These are phyloP conservation scores for Canavalia ensiformis DNA, from an alignment of 306 rosid genomes.

Conservation along the genomic window DNA sequence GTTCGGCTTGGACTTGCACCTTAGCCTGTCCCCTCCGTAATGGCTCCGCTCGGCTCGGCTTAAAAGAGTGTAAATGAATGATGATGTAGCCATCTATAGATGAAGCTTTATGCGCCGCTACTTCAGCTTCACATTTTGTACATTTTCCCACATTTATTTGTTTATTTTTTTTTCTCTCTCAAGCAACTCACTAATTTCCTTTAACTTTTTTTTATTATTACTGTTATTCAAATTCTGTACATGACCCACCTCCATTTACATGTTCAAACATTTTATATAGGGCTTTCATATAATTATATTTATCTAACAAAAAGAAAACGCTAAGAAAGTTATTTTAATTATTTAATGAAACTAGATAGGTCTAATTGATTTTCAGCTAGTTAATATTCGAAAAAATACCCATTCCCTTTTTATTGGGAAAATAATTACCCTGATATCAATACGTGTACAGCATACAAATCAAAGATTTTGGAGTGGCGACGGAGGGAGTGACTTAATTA, in stretches of 20 bases:
- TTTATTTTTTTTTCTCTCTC: slow-evolving; percentile 42
- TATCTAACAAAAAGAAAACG: no score
- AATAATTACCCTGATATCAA: not conserved
- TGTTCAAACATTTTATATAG: not conserved
- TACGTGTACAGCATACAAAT: no score
- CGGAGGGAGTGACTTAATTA: not conserved
- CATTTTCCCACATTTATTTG: slow-evolving; percentile 57
- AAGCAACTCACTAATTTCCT: slow-evolving; percentile 25
- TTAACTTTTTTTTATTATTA: not conserved
- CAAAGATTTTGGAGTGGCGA: not conserved
- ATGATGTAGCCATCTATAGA: slow-evolving; percentile 33
- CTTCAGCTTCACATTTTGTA: slow-evolving; percentile 51
- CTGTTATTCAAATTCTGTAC: not conserved
- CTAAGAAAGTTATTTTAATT: not conserved
- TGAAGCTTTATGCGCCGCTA: not conserved
- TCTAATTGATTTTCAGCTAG: no score
- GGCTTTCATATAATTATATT: no score
- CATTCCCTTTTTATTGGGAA: not conserved
- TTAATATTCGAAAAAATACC: not conserved
- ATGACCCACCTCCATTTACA: not conserved
- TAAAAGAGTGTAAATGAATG: slow-evolving; percentile 3
- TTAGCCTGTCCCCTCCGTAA: slow-evolving; percentile 82
- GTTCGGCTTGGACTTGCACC: slow-evolving; percentile 85
- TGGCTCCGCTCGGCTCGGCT: slow-evolving; percentile 28
- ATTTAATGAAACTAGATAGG: not conserved